Evolutionary conservation across 495 filamentous ascomycete genomes (phyloP).

Genomic region (Penicillium paxilli): DNA sequence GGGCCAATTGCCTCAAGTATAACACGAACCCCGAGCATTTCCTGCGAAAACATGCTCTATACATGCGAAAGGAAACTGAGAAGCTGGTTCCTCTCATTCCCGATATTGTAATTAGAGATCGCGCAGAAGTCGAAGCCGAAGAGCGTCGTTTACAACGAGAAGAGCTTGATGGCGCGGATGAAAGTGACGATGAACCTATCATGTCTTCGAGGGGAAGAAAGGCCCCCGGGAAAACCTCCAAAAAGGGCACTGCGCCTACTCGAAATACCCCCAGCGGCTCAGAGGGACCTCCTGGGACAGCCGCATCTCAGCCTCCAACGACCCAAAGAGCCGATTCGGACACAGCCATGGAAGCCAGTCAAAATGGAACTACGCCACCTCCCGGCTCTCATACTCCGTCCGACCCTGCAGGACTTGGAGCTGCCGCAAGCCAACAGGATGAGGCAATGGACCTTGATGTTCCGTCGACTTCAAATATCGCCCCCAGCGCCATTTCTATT

Average conservation of each 20-base stretch:
- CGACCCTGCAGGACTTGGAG: constrained; percentile 66
- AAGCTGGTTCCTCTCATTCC: constrained; percentile 94
- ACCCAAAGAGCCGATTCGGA: constrained; percentile 63
- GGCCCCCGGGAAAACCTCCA: constrained; percentile 69
- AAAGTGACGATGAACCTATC: constrained; percentile 97
- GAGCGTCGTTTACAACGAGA: constrained; percentile 78
- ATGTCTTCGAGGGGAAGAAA: constrained; percentile 95
- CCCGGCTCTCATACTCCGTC: constrained; percentile 75
- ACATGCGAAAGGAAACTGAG: constrained; percentile 95
- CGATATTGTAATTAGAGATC: constrained; percentile 82
- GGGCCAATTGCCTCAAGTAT: constrained; percentile 94
- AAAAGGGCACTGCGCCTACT: constrained; percentile 72
- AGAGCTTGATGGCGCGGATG: constrained; percentile 78
- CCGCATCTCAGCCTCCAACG: constrained; percentile 52
- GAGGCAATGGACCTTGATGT: constrained; percentile 85
- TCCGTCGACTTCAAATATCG: constrained; percentile 56
- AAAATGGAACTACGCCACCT: constrained; percentile 79
- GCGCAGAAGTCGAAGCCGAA: constrained; percentile 95
- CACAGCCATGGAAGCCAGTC: constrained; percentile 62
- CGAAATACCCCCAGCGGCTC: constrained; percentile 66
- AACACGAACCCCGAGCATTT: constrained; percentile 88
- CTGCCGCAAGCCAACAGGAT: constrained; percentile 67
- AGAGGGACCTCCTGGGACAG: constrained; percentile 70
- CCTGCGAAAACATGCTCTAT: constrained; percentile 87
- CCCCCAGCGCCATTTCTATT: constrained; percentile 48